Evolutionary conservation across 2,329 filamentous ascomycete genomes (phyloP).

Genomic region (Phoma herbarum): DNA sequence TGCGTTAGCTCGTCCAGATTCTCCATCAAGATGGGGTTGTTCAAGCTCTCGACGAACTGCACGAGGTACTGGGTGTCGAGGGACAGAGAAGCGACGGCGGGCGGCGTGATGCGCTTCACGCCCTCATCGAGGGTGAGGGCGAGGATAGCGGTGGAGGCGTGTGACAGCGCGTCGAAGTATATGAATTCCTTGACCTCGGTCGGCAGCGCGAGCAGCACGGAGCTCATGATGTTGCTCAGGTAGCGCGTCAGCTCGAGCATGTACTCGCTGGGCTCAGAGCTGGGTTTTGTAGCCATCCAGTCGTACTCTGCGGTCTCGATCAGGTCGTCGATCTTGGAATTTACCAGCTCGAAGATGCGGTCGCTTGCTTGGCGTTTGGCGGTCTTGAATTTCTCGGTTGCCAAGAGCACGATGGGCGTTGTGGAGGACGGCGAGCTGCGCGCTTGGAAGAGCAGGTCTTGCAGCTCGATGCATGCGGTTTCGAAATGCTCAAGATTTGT

Average conservation of each 20-base stretch:
- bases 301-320: slow-evolving; percentile 98
- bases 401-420: slow-evolving; percentile 79
- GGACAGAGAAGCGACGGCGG: slow-evolving; percentile 81
- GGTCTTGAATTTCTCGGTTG: slow-evolving; percentile 84
- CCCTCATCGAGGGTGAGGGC: slow-evolving; percentile 78
- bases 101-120: slow-evolving; percentile 86
- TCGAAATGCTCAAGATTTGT: slow-evolving; percentile 99
- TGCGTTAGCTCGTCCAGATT: slow-evolving; percentile 94
- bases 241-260: slow-evolving; percentile 95
- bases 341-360: slow-evolving; percentile 97
- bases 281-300: slow-evolving; percentile 72
- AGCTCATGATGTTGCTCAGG: slow-evolving; percentile 95
- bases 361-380: slow-evolving; percentile 98
- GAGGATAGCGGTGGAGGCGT: slow-evolving; percentile 86
- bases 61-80: slow-evolving; percentile 85
- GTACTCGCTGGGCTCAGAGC: slow-evolving; percentile 84
- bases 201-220: slow-evolving; percentile 89
- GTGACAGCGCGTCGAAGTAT: slow-evolving; percentile 94
- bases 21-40: slow-evolving; percentile 86
- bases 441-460: slow-evolving; percentile 83
- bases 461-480: slow-evolving; percentile 87
- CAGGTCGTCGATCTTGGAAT: slow-evolving; percentile 97
- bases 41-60: slow-evolving; percentile 84
- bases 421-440: slow-evolving; percentile 83
- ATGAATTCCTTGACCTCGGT: slow-evolving; percentile 97